These are phyloP conservation scores for Suillus placidus DNA, from an alignment of 768 basidiomycete genomes.

Conservation along the genomic window DNA sequence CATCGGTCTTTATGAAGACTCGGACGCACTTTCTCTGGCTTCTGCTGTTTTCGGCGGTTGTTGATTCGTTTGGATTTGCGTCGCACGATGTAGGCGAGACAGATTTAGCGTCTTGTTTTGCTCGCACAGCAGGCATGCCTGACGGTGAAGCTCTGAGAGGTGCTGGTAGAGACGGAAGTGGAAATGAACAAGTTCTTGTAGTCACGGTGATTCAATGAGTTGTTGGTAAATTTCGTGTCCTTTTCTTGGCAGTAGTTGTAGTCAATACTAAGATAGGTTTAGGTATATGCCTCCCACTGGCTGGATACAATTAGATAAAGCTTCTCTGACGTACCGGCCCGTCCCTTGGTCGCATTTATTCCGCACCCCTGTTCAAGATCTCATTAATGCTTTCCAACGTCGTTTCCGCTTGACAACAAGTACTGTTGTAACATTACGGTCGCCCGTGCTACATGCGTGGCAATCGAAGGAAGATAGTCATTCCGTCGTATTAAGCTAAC, in stretches of 20 bases:
- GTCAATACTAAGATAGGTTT: background rate
- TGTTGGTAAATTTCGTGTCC: slow-evolving; percentile 14
- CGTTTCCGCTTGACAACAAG: too few species aligned
- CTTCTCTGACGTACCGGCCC: background rate
- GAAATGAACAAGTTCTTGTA: slow-evolving; percentile 16
- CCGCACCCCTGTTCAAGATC: too few species aligned
- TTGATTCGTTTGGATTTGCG: slow-evolving; percentile 50
- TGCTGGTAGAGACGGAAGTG: slow-evolving; percentile 28
- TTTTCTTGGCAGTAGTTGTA: slow-evolving; percentile 13
- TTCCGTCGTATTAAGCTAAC: background rate
- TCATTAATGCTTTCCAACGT: too few species aligned
- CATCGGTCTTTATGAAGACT: slow-evolving; percentile 52
- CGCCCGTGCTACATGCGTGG: too few species aligned
- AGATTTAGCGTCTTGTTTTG: slow-evolving; percentile 67
- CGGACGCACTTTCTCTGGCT: slow-evolving; percentile 77
- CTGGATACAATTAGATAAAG: background rate
- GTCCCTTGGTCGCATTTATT: background rate
- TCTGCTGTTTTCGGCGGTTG: slow-evolving; percentile 67
- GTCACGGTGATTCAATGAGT: slow-evolving; percentile 17
- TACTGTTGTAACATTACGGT: too few species aligned
- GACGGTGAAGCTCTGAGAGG: slow-evolving; percentile 16
- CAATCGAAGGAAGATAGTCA: background rate
- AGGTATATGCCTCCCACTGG: background rate
- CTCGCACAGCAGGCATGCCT: slow-evolving; percentile 64
- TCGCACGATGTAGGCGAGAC: slow-evolving; percentile 70